Evolutionary conservation across 306 rosid genomes (phyloP).

Genomic region (Arachis hypogaea): DNA sequence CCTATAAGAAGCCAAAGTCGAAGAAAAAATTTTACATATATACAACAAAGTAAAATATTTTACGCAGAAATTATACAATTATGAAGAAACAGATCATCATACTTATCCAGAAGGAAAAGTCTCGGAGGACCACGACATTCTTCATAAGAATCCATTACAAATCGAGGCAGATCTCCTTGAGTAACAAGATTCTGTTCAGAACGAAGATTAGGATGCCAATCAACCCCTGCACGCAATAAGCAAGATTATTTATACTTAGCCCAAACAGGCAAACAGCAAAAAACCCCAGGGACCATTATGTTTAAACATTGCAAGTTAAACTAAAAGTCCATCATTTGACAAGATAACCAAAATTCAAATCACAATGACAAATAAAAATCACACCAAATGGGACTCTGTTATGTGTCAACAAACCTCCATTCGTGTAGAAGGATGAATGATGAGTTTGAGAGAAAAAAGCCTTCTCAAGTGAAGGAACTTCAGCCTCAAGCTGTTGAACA

Average conservation of each 20-base stretch:
- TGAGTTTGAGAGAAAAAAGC: slow-evolving; percentile 85
- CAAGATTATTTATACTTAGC: slow-evolving; percentile 13
- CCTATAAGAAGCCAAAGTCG: slow-evolving; percentile 57
- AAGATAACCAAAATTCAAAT: slow-evolving; percentile 31
- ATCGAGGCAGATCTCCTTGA: slow-evolving; percentile 86
- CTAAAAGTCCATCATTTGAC: slow-evolving; percentile 29
- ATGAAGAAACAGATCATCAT: slow-evolving; percentile 42
- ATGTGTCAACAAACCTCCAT: slow-evolving; percentile 65
- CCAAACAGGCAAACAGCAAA: slow-evolving; percentile 5
- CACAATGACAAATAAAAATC: slow-evolving; percentile 27
- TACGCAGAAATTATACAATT: slow-evolving; percentile 3
- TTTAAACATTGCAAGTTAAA: slow-evolving; percentile 28
- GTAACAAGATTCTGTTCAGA: slow-evolving; percentile 71
- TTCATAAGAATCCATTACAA: slow-evolving; percentile 96
- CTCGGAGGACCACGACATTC: slow-evolving; percentile 94
- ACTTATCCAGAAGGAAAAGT: slow-evolving; percentile 95
- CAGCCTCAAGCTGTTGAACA: slow-evolving; percentile 96
- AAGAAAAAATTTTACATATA: slow-evolving; percentile 26
- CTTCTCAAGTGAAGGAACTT: slow-evolving; percentile 92
- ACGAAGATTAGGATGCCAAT: slow-evolving; percentile 89
- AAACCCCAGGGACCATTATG: background rate
- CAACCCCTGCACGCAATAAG: slow-evolving; percentile 66
- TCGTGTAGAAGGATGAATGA: slow-evolving; percentile 71
- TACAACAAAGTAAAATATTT: slow-evolving; percentile 12
- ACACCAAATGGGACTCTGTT: slow-evolving; percentile 29